Evolutionary conservation across 805 yeast genomes (phyloP).

Genomic region (Candida takata): DNA sequence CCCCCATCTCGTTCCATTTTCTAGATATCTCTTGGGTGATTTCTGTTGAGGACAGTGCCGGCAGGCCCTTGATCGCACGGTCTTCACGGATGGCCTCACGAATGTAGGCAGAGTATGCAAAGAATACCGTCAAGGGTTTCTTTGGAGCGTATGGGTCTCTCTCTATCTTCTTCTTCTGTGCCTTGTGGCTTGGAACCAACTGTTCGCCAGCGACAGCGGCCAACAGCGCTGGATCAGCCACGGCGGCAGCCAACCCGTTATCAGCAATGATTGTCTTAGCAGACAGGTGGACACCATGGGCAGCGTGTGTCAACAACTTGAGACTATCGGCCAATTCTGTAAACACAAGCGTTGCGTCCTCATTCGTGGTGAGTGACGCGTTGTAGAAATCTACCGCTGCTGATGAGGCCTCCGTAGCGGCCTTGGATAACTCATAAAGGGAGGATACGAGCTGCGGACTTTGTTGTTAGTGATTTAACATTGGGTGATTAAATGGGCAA

Average conservation of each 20-base stretch:
- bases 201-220: slow-evolving; percentile 5
- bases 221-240: slow-evolving; percentile 10
- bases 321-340: slow-evolving; percentile 35
- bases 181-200: slow-evolving; percentile 3
- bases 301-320: slow-evolving; percentile 32
- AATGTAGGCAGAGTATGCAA: slow-evolving; percentile 66
- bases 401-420: slow-evolving; percentile 79
- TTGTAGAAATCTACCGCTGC: slow-evolving; percentile 76
- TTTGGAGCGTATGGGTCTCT: slow-evolving; percentile 94
- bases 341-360: slow-evolving; percentile 38
- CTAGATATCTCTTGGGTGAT: slow-evolving; percentile 72
- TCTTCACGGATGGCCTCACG: slow-evolving; percentile 68
- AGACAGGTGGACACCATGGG: slow-evolving; percentile 25
- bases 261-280: slow-evolving; percentile 13
- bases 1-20: slow-evolving; percentile 69
- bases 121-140: slow-evolving; percentile 86
- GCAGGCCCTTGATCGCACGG: slow-evolving; percentile 49
- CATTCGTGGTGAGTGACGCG: slow-evolving; percentile 41
- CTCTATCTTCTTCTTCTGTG: slow-evolving; percentile 41
- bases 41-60: slow-evolving; percentile 66
- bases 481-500: neutral
- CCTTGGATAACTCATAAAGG: slow-evolving; percentile 72
- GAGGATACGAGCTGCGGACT: slow-evolving; percentile 71
- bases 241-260: slow-evolving; percentile 4
- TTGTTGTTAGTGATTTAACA: neutral